Base-by-base conservation (phyloP, 1,284 basidiomycete species). In the Ceraceosorus guamensis region DNA sequence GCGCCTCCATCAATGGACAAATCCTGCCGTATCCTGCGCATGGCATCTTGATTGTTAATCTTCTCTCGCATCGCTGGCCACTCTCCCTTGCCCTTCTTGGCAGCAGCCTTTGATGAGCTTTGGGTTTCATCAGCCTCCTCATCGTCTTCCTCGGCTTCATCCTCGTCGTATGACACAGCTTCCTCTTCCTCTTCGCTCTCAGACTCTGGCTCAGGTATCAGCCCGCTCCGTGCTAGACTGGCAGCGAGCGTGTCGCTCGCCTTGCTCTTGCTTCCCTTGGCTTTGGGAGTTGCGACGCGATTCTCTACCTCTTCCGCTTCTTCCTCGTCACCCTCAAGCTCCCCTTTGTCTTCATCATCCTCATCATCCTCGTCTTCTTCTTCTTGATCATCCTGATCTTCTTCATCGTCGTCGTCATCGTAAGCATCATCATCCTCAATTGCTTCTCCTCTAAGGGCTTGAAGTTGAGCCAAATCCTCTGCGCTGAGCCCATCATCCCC, bases 401-500 rank as follows among this genome's bases (percentile, higher is more conserved):
- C 61, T 0, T 65, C 68, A 3, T 60, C 62, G 0, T 67, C 64
- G 0, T 62, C 56, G 0, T 61, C 63, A 0, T 62, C 65, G 0
- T 68, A 62, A 0, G 65, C 66, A 0, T 62, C 62, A 0, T 59
- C 68, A 1, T 61, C 65, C 0, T 58, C 68, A 1, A 59, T 61
- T 2, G 59, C 55, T 3, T 63, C 57, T 0, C 61, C 61, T 34
- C 57, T 59, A 3, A 69, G 55, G 47, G 63, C 61, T 35, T 66
- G 55, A 6, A 75, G 55, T 34, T 65, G 61, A 35, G 70, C 68
- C 51, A 63, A 53, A 37, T 70, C 71, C n/a, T 63, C 58, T 51
- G 72, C 71, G 35, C 65, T 57, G 32, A 75, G 52, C 5, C 69
- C 70, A 45, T 76, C 72, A 2, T 69, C 61, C 7, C 71, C 72